Base-by-base conservation (phyloP, 768 basidiomycete genomes). In the Cystofilobasidium bisporidii region DNA sequence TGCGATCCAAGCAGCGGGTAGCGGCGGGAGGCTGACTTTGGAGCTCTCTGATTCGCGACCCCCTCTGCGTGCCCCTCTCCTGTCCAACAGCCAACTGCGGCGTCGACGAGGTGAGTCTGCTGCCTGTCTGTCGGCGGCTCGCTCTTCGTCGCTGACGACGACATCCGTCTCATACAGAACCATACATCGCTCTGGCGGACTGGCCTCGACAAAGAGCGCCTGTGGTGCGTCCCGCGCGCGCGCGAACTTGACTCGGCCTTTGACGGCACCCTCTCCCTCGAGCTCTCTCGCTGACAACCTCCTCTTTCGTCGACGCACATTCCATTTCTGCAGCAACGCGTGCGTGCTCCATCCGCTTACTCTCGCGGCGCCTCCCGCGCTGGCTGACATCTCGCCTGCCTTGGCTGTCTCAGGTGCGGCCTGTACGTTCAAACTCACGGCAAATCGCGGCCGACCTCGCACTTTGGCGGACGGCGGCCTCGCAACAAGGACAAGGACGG, bases 401-500 rank as follows among this genome's bases (percentile, higher is more conserved):
- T 47, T 0, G 9, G 6, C 45, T 33, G 15, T 63, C 43, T 20
- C 41, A 61, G 60, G 30, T 61, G 60, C 41, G 55, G 61, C 28
- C 53, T 61, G 11, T 61, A 68, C 47, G 67, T 68, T 18, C 67
- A 68, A 33, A 68, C 67, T 8, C 67, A 68, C 36, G 67, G 67
- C 40, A 61, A 50, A 9, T 61, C 67, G 57, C 53, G 67, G n/a
- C 67, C 67, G 12, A 68, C 60, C 22, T 56, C 61, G 5, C 67
- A 68, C 36, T 68, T 68, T 45, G 61, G 36, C 14, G 36, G 40
- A 20, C n/a, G 55, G 26, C 53, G 53, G 2, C 63, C 53, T 36
- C 53, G 63, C n/a, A 64, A 64, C 50, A 64, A 64, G 63, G 63
- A 53, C 26, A 64, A 64, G 63, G 63, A 64, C 24, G 63, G 38